phyloP scores from a whole-genome alignment of 768 basidiomycete genomes.

The Auriscalpium microsporum region DNA sequence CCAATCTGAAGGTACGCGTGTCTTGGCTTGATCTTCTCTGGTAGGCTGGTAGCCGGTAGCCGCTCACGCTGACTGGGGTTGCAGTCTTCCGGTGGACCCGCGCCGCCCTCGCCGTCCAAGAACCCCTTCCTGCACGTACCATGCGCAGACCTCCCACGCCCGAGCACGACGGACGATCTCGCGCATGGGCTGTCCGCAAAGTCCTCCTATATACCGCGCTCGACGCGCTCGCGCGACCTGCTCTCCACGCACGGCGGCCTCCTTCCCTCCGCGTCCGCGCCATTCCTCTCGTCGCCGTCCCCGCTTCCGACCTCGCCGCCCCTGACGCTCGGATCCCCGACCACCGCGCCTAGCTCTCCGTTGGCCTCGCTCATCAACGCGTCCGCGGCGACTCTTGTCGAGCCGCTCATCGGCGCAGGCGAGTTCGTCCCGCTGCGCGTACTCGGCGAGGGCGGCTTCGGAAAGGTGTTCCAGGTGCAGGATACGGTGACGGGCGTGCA shows the following conservation, averaged over 20 bases:
- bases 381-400: neutral
- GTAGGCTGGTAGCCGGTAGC: too few species aligned
- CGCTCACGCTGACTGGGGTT: too few species aligned
- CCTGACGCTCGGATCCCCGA: neutral
- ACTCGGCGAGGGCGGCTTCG: constrained; percentile 4
- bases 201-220: too few species aligned
- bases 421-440: neutral
- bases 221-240: neutral
- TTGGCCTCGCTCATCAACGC: neutral
- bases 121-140: too few species aligned
- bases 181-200: too few species aligned
- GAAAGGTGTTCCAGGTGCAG: neutral
- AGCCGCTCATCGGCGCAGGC: neutral
- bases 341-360: neutral
- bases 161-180: too few species aligned
- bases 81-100: too few species aligned
- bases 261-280: neutral
- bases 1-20: too few species aligned
- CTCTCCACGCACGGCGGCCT: neutral
- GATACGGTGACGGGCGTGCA: neutral
- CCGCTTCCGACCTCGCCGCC: too few species aligned
- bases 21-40: too few species aligned
- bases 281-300: neutral
- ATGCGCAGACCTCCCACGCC: too few species aligned
- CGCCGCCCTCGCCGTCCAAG: too few species aligned